A percentile compares a stretch with the other conserved stretches of the same genome.
Conservation (phyloP, 306 rosid genomes). For the Fragaria vesca region DNA sequence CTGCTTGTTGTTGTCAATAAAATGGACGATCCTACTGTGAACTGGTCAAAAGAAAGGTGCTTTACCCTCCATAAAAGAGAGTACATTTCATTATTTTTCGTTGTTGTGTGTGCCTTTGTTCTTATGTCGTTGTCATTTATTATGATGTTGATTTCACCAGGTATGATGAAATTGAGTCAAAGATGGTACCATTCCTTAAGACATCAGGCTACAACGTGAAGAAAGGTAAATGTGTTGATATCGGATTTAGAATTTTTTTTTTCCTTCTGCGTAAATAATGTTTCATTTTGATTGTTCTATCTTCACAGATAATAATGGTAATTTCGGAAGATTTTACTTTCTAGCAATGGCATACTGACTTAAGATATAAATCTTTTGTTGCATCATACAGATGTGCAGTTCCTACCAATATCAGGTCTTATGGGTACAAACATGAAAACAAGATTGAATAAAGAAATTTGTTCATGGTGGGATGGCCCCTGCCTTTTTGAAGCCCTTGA, state of each 20-base stretch:
- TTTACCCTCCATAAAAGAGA: background rate
- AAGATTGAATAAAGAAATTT: slow-evolving; percentile 59
- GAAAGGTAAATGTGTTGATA: slow-evolving; percentile 55
- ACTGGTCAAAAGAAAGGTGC: slow-evolving; percentile 96
- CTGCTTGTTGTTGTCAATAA: slow-evolving; percentile 88
- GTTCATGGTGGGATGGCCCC: slow-evolving; percentile 93
- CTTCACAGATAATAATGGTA: background rate
- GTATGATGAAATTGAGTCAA: slow-evolving; percentile 86
- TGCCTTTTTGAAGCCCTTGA: slow-evolving; percentile 95
- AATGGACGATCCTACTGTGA: slow-evolving; percentile 96
- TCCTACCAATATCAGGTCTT: slow-evolving; percentile 92
- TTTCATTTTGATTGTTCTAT: background rate
- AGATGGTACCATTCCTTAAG: slow-evolving; percentile 84
- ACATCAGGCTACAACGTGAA: slow-evolving; percentile 90
- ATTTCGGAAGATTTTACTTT: background rate
- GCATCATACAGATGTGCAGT: slow-evolving; percentile 65
- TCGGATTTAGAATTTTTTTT: background rate
- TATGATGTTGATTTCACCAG: slow-evolving; percentile 37
- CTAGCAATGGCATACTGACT: background rate
- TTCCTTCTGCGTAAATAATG: background rate
- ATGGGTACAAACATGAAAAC: slow-evolving; percentile 64
- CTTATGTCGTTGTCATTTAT: background rate
- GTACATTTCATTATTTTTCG: background rate
- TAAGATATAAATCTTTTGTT: background rate
- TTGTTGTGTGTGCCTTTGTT: background rate